Evolutionary conservation across 108 stramenopile species (phyloP).

Genomic region (Ochromonas danica): DNA sequence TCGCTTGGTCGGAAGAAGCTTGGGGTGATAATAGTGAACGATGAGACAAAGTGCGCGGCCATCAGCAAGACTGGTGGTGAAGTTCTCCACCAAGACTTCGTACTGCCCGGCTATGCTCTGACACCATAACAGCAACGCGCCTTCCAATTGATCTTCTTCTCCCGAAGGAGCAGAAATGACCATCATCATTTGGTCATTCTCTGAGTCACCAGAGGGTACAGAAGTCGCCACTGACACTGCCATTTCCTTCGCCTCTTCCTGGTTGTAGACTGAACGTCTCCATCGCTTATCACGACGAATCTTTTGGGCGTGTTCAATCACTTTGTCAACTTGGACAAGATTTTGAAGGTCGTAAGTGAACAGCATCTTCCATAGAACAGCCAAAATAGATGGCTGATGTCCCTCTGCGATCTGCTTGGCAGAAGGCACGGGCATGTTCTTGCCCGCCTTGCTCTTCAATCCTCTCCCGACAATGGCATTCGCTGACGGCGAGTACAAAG

Average conservation of each 20-base stretch:
- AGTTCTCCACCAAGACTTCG: conserved; percentile 64
- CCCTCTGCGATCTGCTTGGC: conserved; percentile 56
- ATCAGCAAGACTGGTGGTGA: conserved; percentile 76
- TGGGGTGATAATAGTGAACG: conserved; percentile 84
- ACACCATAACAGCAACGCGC: conserved; percentile 75
- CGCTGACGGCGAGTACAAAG: conserved; percentile 40
- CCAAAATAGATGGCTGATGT: conserved; percentile 40
- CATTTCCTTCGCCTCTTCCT: not conserved
- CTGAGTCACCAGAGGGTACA: not conserved
- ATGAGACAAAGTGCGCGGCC: conserved; percentile 77
- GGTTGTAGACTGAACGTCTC: not conserved
- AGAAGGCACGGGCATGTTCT: not conserved
- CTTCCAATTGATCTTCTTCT: conserved; percentile 51
- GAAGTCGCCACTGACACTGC: not conserved
- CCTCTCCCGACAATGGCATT: not conserved
- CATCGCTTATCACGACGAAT: not conserved
- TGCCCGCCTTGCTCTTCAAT: not conserved
- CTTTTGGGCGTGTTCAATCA: not conserved
- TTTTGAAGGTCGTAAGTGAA: conserved; percentile 44
- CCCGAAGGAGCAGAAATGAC: not conserved
- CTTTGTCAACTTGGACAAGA: conserved; percentile 39
- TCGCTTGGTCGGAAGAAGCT: conserved; percentile 56
- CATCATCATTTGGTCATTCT: not conserved
- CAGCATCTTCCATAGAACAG: conserved; percentile 56
- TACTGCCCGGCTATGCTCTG: conserved; percentile 71